phyloP scores from a whole-genome alignment of 441 rosid genomes.

The Populus hybrid region DNA sequence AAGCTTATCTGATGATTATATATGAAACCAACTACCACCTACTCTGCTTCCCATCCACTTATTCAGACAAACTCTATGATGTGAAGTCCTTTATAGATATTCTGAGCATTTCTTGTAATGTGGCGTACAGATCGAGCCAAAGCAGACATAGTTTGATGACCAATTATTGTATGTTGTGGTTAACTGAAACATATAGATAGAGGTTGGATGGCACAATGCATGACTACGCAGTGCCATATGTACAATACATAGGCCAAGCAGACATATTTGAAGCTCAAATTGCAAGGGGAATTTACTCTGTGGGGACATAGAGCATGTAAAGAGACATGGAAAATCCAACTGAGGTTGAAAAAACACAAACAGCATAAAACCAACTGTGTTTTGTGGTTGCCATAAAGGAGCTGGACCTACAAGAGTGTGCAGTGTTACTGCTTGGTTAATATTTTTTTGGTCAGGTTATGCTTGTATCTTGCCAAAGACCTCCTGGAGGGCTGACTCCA shows the following conservation, averaged over 20 bases:
- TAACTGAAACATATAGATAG: slow-evolving; percentile 10
- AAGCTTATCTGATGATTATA: too few relatives aligned
- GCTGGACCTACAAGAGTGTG: slow-evolving; percentile 32
- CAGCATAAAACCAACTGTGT: slow-evolving; percentile 19
- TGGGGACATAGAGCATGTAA: slow-evolving; percentile 32
- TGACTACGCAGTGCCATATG: slow-evolving; percentile 30
- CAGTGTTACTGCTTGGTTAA: background rate
- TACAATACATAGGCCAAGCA: slow-evolving; percentile 20
- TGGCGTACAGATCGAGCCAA: background rate
- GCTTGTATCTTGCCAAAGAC: slow-evolving; percentile 47
- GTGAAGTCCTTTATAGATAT: background rate
- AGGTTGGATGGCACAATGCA: slow-evolving; percentile 24
- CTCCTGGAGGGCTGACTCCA: slow-evolving; percentile 28
- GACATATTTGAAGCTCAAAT: slow-evolving; percentile 34
- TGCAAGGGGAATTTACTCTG: slow-evolving; percentile 18
- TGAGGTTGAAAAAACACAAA: slow-evolving; percentile 30
- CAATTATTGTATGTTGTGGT: too few relatives aligned
- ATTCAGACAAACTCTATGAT: background rate
- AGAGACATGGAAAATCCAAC: slow-evolving; percentile 38
- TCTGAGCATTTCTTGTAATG: background rate
- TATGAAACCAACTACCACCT: background rate
- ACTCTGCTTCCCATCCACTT: background rate
- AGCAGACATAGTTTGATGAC: background rate
- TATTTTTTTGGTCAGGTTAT: slow-evolving; percentile 6
- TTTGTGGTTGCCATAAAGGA: slow-evolving; percentile 31